Base-by-base conservation (phyloP, 805 yeast species). In the Pachysolen tannophilus region DNA sequence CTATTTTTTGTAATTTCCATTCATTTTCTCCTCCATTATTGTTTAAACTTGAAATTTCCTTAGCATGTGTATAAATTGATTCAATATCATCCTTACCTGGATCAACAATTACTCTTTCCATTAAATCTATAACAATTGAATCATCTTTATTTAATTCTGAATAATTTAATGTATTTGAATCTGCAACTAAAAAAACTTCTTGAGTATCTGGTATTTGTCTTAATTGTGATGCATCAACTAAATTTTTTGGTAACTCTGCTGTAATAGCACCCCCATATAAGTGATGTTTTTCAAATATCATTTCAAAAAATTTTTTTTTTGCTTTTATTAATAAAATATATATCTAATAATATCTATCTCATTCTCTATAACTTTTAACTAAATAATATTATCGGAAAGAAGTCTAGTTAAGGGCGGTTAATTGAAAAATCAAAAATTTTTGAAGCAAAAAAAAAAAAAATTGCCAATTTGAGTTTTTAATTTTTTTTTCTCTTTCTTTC, bases 191-290 rank as follows among this genome's bases (percentile, higher is more conserved):
- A 54, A 72, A 92, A 18, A 90, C 96, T 54, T 90, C 98, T 53
- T 92, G 97, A 1, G 87, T 78, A 49, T 92, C 97, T 0, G 98
- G 97, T 3, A 92, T 74, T 41, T 84, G 84, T 38, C 98, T 63
- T 32, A 88, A 52, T 25, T 63, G 55, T 1, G 95, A 81, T 1
- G 87, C 96, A 55, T 92, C 97, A 2, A 80, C 50, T 32, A 80
- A 65, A 0, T 70, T 72, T 1, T 45, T 38, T 0, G 95, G 95
- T 5, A 87, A 39, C 3, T 55, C 56, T 0, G 76, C 66, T 3
- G 65, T 49, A 14, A 87, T 68, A 1, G 95, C 92, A 1, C 97
- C 97, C 1, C 97, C 97, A 51, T 80, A 88, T 5, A 87, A 56
- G 20, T 59, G 59, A 33, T 43, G 44, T 1, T n/a, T 23, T 24